Conservation (phyloP, 1,284 basidiomycete species). For the Irpex rosettiformis region DNA sequence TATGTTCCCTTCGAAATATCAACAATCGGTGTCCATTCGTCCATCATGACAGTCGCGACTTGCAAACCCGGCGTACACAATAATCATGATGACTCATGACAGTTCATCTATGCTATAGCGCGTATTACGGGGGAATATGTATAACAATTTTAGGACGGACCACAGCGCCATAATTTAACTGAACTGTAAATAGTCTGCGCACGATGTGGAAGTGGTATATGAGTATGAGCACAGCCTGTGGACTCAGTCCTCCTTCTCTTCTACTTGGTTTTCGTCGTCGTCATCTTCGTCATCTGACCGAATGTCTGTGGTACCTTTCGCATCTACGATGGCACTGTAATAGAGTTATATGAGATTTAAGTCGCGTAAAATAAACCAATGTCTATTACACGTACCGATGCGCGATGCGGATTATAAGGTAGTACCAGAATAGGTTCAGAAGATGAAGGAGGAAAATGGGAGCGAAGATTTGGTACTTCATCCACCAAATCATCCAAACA, state of each 20-base stretch:
- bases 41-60: no score
- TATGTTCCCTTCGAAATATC: no score
- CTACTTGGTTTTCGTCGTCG: conserved; percentile 19
- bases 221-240: neutral
- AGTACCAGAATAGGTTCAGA: conserved; percentile 92
- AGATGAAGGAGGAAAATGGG: conserved; percentile 76
- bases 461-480: conserved; percentile 78
- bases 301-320: conserved; percentile 29
- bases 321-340: neutral
- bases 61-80: no score
- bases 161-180: no score
- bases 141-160: no score
- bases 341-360: neutral
- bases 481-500: conserved; percentile 74
- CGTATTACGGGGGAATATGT: no score
- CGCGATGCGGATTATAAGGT: conserved; percentile 72
- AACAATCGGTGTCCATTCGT: no score
- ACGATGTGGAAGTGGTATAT: no score
- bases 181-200: no score
- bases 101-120: no score
- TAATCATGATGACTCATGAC: no score
- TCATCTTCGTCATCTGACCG: conserved; percentile 72
- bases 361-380: neutral
- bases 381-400: conserved; percentile 37
- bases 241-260: conserved; percentile 12